Base-by-base conservation (phyloP, 495 filamentous ascomycete genomes). In the Schizothecium vesticola region DNA sequence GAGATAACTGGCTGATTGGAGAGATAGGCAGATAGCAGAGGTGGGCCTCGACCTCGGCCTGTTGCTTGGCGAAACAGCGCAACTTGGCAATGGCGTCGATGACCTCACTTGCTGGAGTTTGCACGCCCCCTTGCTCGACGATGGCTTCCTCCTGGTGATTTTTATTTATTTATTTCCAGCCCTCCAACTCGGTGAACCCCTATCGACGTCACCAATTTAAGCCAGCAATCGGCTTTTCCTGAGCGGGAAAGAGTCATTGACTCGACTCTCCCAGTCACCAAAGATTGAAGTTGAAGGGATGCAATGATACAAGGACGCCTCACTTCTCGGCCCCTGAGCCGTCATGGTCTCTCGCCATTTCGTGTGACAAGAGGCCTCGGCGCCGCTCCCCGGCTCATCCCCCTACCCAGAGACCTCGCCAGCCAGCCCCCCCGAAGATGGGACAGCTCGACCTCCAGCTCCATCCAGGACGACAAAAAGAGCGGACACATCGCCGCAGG, bases 401-500 rank as follows among this genome's bases (percentile, higher is more conserved):
- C 8, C 61, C 55, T 6, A 6, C 59, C 7, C 19, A 23, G 1
- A 24, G 57, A 10, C 19, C 36, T 43, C 13, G 13, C 36, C 13
- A 19, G 16, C 19, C 36, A 19, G 6, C 36, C 36, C 0, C 5
- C 43, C 31, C 66, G 56, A 22, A 67, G 73, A 68, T 70, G 71
- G 64, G 63, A 66, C 8, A 60, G 65, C 57, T 26, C 65, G 16
- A 58, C 8, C 24, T 12, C 59, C 31, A 69, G 72, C 26, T 83
- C 80, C 1, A 59, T 67, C 21, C 80, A 81, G 0, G 84, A 82
- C 25, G 82, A 86, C 29, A 77, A 85, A 65, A 84, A 88, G 70
- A 83, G 82, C 10, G 94, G 95, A 3, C 93, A 97, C 74, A 96
- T 99, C 68, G 77, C 85, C 23, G 75, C 90, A 7, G 82, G 77